Evolutionary conservation across 75 land plant species (phyloP), one percentile per base, ranked within the genome.

Genomic region (Cupressus sempervirens): DNA sequence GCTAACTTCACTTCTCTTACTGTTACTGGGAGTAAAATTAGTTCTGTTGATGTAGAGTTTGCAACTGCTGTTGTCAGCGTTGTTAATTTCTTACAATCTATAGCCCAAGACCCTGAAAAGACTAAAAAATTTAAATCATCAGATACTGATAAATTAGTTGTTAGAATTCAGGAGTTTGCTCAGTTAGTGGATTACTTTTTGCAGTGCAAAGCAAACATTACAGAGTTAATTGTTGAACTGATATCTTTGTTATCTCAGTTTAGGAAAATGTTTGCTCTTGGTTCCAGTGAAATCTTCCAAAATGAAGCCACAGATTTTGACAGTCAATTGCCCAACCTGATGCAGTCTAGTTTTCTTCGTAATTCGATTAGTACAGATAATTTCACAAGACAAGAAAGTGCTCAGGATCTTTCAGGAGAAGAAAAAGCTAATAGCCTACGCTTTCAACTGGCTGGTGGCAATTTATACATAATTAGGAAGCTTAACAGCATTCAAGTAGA

Each of bases 141-240:
- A 54, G 81, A 85, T 26, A 10, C 32, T 32, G 38, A 82, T 15
- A 82, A 50, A 16, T 40, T 82, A 53, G 85, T 83, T 82, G 45
- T 40, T 40, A 54, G 43, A 40, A 81, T 89, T 76, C 56, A 20
- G 16, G 70, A 68, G 70, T 84, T 89, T 23, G 76, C 83, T n/a
- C 48, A 29, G 16, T 54, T 83, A 68, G 53, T 82, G n/a, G 89
- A 89, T 67, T 54, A 76, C 30, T 83, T 88, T 56, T 62, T 89
- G 18, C 86, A 84, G 67, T 80, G 87, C 41, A 85, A 89, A 80
- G 56, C 76, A 36, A 83, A 81, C 46, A 29, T 85, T 20, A 26
- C 77, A 45, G 84, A 88, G 36, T 88, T 89, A 41, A 58, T 88
- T 73, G 4, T 83, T 41, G 90, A 88, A 50, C 90, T 89, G 36